These are phyloP conservation scores for Neurospora africana DNA, from an alignment of 495 filamentous ascomycete genomes.

Conservation along the genomic window DNA sequence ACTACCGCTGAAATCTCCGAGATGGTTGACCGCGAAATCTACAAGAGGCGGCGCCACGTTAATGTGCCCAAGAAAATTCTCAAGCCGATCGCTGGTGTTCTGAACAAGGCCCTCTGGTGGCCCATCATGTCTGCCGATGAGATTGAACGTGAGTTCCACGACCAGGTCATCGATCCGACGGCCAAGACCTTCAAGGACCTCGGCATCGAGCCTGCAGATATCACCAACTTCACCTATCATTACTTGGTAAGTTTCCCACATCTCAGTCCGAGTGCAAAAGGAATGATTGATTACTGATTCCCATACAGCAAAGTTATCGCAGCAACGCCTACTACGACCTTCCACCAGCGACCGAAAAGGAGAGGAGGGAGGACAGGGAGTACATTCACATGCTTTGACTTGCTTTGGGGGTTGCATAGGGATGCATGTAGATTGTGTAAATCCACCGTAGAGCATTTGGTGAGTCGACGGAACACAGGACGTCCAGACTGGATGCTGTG, in stretches of 20 bases:
- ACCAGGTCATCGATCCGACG: slow-evolving; percentile 79
- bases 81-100: slow-evolving; percentile 56
- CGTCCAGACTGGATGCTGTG: not conserved
- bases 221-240: slow-evolving; percentile 74
- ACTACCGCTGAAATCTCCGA: slow-evolving; percentile 76
- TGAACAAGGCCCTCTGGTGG: slow-evolving; percentile 86
- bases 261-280: not conserved
- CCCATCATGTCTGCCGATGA: slow-evolving; percentile 71
- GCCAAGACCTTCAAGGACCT: slow-evolving; percentile 96
- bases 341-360: slow-evolving; percentile 85
- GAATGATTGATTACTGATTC: slow-evolving; percentile 16
- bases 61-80: slow-evolving; percentile 76
- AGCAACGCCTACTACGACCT: slow-evolving; percentile 78
- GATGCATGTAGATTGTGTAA: not conserved
- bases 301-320: slow-evolving; percentile 66
- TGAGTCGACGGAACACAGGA: not conserved
- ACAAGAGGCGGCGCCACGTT: slow-evolving; percentile 79
- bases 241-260: slow-evolving; percentile 65
- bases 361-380: slow-evolving; percentile 90
- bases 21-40: slow-evolving; percentile 83
- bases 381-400: slow-evolving; percentile 71
- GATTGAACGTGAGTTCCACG: slow-evolving; percentile 86
- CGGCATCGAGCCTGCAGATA: slow-evolving; percentile 73
- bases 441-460: not conserved
- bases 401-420: not conserved